Base-by-base conservation (phyloP, 805 yeast species). In the Candida rishiriensis region DNA sequence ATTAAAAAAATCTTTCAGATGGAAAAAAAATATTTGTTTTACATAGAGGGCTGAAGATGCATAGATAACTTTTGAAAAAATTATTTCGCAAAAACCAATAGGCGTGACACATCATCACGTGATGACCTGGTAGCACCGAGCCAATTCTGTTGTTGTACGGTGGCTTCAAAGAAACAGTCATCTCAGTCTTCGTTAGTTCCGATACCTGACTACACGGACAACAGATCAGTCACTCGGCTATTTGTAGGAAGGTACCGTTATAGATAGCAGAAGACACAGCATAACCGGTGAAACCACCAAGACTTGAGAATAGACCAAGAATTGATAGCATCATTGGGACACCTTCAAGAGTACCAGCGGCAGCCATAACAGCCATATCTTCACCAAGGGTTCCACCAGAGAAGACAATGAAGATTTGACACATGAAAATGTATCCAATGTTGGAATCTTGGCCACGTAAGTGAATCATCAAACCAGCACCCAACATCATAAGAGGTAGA, bases 201-300 rank as follows among this genome's bases (percentile, higher is more conserved):
- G 4, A 21, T 7, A 21, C 7, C 26, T 5, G 26, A 21, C 4
- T 21, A 5, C 26, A 21, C 7, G 26, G 26, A 21, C 26, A 21
- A 21, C n/a, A n/a, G n/a, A n/a, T n/a, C n/a, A n/a, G n/a, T n/a
- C n/a, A n/a, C n/a, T n/a, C n/a, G n/a, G n/a, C n/a, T n/a, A n/a
- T n/a, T n/a, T n/a, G n/a, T n/a, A n/a, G n/a, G 54, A 67, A 62
- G 8, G 49, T 50, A 46, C 58, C 51, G 46, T 56, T 55, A 63
- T 67, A 64, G 36, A 72, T 59, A 29, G 73, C 69, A 51, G 66
- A 68, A 16, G 69, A 56, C 40, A 70, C 60, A 8, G 74, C 71
- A 38, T 59, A 42, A 29, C 74, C 75, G 39, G 70, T 60, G 15
- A 72, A 66, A 35, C 56, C 56, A 45, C 73, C 75, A 46, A 70